A percentile compares a stretch with the other conserved stretches of the same genome.
Evolutionary conservation across 2,329 filamentous ascomycete species (phyloP).

Genomic region (Paecilomyces sp.): DNA sequence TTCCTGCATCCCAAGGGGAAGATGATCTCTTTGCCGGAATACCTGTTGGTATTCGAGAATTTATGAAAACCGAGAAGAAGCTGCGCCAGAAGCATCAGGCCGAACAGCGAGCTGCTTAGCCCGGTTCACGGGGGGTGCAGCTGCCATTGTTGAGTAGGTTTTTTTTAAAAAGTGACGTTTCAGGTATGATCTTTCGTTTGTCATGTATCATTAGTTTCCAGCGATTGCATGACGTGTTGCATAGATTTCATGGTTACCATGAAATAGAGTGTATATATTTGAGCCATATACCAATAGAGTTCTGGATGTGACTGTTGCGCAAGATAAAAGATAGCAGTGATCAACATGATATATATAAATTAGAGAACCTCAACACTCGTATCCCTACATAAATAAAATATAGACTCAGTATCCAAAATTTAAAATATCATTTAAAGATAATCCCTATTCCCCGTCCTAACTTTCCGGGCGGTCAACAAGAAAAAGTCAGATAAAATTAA

Average conservation of each 20-base stretch:
- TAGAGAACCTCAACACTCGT: too few relatives aligned
- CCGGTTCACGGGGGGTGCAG: too few relatives aligned
- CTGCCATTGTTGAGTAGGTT: neutral
- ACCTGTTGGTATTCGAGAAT: constrained; percentile 88
- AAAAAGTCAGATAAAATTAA: neutral
- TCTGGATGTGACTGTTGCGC: neutral
- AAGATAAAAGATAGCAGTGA: too few relatives aligned
- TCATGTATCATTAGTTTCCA: neutral
- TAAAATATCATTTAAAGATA: neutral
- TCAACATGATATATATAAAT: too few relatives aligned
- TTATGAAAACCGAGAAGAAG: constrained; percentile 94
- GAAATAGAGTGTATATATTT: neutral
- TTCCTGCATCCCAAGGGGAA: constrained; percentile 35
- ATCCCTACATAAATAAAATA: too few relatives aligned
- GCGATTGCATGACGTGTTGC: neutral
- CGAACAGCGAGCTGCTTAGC: constrained; percentile 36
- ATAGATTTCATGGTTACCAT: neutral
- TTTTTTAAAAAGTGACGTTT: neutral
- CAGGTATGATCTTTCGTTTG: neutral
- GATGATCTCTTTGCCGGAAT: constrained; percentile 70
- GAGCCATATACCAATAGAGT: neutral
- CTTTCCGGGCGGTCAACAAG: neutral
- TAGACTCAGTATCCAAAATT: neutral
- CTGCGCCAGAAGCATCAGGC: constrained; percentile 66
- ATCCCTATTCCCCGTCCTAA: neutral